Percentiles rank a stretch among this genome's conserved stretches.
Conservation (phyloP, 2,329 filamentous ascomycete species). For the Aspergillus viridinutans region DNA sequence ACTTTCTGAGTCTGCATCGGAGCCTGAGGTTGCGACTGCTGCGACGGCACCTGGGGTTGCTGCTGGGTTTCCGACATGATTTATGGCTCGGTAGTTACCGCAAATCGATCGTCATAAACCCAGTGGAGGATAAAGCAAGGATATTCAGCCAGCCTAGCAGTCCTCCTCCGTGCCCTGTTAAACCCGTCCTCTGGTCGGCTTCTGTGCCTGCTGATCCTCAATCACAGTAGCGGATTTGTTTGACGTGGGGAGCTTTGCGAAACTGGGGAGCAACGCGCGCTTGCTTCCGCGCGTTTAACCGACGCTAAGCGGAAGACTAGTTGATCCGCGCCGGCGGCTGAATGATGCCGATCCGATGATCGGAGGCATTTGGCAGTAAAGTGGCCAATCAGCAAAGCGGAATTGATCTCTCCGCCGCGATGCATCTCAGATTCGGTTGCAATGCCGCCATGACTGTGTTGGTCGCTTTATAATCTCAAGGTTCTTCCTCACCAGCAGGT, state of each 20-base stretch:
- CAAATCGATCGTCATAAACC: conserved; percentile 6
- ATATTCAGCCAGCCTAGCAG: neutral
- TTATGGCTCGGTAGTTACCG: conserved; percentile 1
- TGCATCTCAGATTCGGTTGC: conserved; percentile 8
- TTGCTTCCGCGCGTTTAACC: conserved; percentile 12
- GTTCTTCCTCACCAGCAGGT: neutral
- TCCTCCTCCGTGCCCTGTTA: neutral
- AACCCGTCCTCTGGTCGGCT: neutral
- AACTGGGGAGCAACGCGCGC: neutral
- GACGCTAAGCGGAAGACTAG: conserved; percentile 2
- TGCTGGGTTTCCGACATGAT: conserved; percentile 26
- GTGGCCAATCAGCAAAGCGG: conserved; percentile 2
- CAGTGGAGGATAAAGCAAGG: neutral
- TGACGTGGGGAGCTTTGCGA: neutral
- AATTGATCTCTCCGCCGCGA: conserved; percentile 1
- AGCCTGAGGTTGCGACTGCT: conserved; percentile 19
- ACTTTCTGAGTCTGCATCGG: conserved; percentile 57
- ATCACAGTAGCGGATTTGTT: neutral
- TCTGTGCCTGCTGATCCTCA: neutral
- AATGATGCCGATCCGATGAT: conserved; percentile 12
- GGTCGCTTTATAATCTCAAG: neutral
- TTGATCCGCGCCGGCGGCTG: conserved; percentile 19
- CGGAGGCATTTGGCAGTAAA: conserved; percentile 8
- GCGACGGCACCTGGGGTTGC: conserved; percentile 17
- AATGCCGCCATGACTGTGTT: neutral